phyloP scores from a whole-genome alignment of 192 early-diverging fungal species.

The Coemansia sp. region DNA sequence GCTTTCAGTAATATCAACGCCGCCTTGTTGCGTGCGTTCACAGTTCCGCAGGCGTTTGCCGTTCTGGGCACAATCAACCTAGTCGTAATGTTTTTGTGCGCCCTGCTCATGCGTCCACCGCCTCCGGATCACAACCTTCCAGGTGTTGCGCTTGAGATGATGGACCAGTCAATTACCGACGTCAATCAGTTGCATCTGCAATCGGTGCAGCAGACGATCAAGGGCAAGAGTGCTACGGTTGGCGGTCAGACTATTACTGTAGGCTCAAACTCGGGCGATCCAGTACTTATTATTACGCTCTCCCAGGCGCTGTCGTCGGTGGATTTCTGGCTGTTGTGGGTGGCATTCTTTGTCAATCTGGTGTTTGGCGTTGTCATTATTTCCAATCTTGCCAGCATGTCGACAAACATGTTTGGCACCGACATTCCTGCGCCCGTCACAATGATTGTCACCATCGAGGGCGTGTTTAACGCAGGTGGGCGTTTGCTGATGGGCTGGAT shows the following conservation, averaged over 20 bases:
- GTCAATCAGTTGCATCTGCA: conserved; percentile 29
- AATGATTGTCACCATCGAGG: conserved; percentile 61
- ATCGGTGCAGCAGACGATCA: conserved; percentile 45
- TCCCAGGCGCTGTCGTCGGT: conserved; percentile 57
- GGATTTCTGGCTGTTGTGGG: conserved; percentile 64
- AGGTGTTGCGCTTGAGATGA: conserved; percentile 58
- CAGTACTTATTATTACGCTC: conserved; percentile 56
- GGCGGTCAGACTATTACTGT: conserved; percentile 55
- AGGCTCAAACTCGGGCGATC: conserved; percentile 55
- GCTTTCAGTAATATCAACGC: conserved; percentile 66
- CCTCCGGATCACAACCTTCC: conserved; percentile 60
- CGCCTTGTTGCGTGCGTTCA: conserved; percentile 54
- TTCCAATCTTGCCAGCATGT: conserved; percentile 64
- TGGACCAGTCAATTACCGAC: conserved; percentile 42
- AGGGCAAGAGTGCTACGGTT: conserved; percentile 46
- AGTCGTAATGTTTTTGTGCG: conserved; percentile 62
- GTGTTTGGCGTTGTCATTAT: conserved; percentile 65
- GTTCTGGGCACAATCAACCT: conserved; percentile 65
- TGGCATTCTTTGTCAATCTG: conserved; percentile 65
- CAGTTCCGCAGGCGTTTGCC: conserved; percentile 65
- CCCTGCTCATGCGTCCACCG: conserved; percentile 61
- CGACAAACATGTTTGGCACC: conserved; percentile 58
- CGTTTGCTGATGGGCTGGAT: conserved; percentile 59
- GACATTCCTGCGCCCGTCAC: conserved; percentile 33
- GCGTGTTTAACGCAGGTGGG: conserved; percentile 62